A percentile compares a stretch with the other conserved stretches of the same genome.
These are phyloP conservation scores for Spergularia bocconei DNA, from an alignment of 148 eudicot species.

Conservation along the genomic window DNA sequence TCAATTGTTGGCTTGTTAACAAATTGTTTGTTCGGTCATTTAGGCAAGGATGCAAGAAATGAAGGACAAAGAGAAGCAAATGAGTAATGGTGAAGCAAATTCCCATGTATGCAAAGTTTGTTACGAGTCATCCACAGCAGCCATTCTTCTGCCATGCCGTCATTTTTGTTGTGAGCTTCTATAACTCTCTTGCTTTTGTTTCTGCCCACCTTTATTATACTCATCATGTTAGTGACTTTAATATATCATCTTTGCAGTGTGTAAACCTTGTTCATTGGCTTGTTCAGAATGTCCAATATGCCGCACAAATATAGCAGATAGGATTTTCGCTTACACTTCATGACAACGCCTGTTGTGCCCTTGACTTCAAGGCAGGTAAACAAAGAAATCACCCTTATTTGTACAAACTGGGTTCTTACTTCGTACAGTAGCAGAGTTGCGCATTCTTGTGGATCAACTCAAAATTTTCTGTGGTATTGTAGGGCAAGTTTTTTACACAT, in stretches of 20 bases:
- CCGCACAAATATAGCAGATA: slow-evolving; percentile 72
- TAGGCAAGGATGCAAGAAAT: slow-evolving; percentile 99
- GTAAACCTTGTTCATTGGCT: slow-evolving; percentile 86
- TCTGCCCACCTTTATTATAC: not conserved
- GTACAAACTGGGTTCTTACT: too few species aligned
- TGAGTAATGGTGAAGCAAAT: slow-evolving; percentile 61
- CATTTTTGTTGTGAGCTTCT: slow-evolving; percentile 75
- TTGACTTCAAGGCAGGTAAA: slow-evolving; percentile 33
- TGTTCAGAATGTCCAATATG: slow-evolving; percentile 83
- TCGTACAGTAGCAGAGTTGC: not conserved
- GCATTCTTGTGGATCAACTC: not conserved
- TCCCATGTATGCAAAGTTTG: slow-evolving; percentile 97
- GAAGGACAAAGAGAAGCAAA: slow-evolving; percentile 82
- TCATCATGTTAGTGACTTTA: slow-evolving; percentile 1
- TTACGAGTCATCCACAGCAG: slow-evolving; percentile 72
- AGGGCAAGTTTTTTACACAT: slow-evolving; percentile 22
- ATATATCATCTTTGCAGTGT: slow-evolving; percentile 55
- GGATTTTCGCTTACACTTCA: slow-evolving; percentile 73
- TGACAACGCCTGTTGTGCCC: slow-evolving; percentile 33
- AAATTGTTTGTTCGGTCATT: not conserved
- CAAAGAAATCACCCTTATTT: too few species aligned
- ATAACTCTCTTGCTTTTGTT: not conserved
- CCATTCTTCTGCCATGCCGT: slow-evolving; percentile 92
- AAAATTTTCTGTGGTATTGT: slow-evolving; percentile 16
- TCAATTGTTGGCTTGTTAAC: not conserved